phyloP scores from a whole-genome alignment of 148 eudicot species.

The Vaccinium darrowii region DNA sequence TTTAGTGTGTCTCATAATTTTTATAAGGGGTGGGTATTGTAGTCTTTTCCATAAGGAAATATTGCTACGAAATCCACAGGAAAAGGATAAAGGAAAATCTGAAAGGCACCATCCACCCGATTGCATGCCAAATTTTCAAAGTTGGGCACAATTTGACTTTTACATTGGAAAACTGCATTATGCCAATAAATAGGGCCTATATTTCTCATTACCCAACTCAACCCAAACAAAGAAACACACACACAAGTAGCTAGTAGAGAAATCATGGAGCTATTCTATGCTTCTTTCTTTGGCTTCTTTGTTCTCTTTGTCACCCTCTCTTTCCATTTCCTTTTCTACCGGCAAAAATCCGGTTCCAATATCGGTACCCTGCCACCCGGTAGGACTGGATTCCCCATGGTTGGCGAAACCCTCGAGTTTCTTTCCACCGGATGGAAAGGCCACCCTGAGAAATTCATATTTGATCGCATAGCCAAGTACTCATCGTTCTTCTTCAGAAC shows the following conservation, averaged over 20 bases:
- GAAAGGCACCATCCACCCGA: no score
- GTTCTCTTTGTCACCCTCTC: no score
- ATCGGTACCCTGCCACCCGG: no score
- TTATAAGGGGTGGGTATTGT: no score
- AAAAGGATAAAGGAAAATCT: no score
- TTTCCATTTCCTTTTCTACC: no score
- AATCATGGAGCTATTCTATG: no score
- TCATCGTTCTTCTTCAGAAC: not conserved
- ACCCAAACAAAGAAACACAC: not conserved
- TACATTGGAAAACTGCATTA: not conserved
- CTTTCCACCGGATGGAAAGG: not conserved
- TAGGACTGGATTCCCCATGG: not conserved
- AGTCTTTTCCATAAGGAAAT: no score
- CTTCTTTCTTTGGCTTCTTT: no score
- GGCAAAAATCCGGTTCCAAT: no score
- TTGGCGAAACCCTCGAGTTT: not conserved
- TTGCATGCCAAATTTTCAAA: not conserved
- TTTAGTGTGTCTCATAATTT: no score
- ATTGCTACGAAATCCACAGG: no score
- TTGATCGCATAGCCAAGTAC: not conserved
- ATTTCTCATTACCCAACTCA: not conserved
- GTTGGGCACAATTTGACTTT: not conserved
- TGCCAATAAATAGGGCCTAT: not conserved
- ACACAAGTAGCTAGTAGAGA: not conserved
- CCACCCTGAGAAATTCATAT: not conserved